A percentile compares a stretch with the other conserved stretches of the same genome.
Evolutionary conservation across 139 green algal genomes (phyloP).

Genomic region (Diplosphaera chodatii): DNA sequence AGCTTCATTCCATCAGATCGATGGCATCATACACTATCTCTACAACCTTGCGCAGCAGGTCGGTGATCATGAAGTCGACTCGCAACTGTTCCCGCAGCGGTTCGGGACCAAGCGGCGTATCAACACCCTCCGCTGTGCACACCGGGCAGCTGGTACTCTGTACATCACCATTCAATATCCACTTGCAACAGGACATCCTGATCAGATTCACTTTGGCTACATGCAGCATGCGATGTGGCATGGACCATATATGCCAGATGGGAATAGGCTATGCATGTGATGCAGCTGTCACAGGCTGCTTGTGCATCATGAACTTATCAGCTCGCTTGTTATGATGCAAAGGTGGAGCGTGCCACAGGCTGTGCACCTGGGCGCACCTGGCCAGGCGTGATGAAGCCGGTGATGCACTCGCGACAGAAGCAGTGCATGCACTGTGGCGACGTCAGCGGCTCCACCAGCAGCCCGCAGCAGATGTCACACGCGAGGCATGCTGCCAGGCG

Average conservation of each 20-base stretch:
- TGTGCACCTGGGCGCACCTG: neutral
- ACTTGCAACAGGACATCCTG: too few species aligned
- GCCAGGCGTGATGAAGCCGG: conserved; percentile 2
- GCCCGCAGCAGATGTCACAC: conserved; percentile 20
- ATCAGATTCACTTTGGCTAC: too few species aligned
- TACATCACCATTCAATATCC: neutral
- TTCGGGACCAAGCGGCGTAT: conserved; percentile 2
- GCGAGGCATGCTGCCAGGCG: conserved; percentile 6
- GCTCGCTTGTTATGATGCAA: too few species aligned
- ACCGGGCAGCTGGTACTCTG: conserved; percentile 4
- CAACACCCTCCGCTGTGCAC: neutral
- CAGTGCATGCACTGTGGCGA: conserved; percentile 28
- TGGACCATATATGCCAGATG: too few species aligned
- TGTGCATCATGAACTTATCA: too few species aligned
- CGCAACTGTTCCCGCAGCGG: conserved; percentile 12
- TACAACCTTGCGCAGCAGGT: conserved; percentile 15
- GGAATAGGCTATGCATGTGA: too few species aligned
- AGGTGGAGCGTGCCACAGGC: too few species aligned
- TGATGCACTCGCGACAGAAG: conserved; percentile 25
- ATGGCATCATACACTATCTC: too few species aligned
- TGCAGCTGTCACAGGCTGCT: too few species aligned
- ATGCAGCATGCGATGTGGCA: too few species aligned
- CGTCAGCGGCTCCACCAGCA: conserved; percentile 21
- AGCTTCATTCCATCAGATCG: too few species aligned
- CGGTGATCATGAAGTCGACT: conserved; percentile 12